These are phyloP conservation scores for Oryza rufipogon DNA, from an alignment of 176 grass and related monocot genomes.

Conservation along the genomic window DNA sequence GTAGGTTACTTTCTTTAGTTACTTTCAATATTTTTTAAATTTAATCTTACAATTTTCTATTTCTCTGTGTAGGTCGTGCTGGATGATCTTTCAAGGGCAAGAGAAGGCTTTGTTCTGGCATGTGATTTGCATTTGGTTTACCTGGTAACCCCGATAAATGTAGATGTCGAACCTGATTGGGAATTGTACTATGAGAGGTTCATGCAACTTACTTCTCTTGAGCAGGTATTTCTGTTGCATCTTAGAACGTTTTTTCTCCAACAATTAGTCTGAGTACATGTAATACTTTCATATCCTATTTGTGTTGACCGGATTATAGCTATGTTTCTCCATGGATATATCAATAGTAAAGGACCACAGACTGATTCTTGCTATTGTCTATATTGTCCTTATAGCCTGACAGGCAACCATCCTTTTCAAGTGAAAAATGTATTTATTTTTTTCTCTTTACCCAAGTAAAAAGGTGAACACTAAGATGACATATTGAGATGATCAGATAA, in stretches of 20 bases:
- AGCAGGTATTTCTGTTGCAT: slow-evolving; percentile 63
- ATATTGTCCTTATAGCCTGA: not conserved
- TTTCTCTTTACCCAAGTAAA: not conserved
- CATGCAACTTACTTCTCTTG: slow-evolving; percentile 85
- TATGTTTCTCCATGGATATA: not conserved
- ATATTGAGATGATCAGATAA: not conserved
- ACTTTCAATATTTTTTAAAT: slow-evolving; percentile 29
- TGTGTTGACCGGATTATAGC: slow-evolving; percentile 22
- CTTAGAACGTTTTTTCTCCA: slow-evolving; percentile 6
- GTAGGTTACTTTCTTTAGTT: slow-evolving; percentile 49
- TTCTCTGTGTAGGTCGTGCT: slow-evolving; percentile 72
- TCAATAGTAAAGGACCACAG: too few relatives aligned
- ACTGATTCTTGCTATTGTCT: not conserved
- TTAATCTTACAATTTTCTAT: slow-evolving; percentile 20
- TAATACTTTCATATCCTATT: slow-evolving; percentile 10
- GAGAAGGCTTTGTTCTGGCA: slow-evolving; percentile 93
- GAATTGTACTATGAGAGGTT: slow-evolving; percentile 96
- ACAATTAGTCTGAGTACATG: not conserved
- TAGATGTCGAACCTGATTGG: slow-evolving; percentile 96
- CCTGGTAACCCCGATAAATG: slow-evolving; percentile 92
- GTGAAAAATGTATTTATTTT: not conserved
- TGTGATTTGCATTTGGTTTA: slow-evolving; percentile 99
- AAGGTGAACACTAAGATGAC: slow-evolving; percentile 4
- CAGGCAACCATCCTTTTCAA: not conserved
- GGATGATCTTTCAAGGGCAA: slow-evolving; percentile 94